Base-by-base conservation (phyloP, 768 basidiomycete species). In the Lepiota brunneoincarnata region DNA sequence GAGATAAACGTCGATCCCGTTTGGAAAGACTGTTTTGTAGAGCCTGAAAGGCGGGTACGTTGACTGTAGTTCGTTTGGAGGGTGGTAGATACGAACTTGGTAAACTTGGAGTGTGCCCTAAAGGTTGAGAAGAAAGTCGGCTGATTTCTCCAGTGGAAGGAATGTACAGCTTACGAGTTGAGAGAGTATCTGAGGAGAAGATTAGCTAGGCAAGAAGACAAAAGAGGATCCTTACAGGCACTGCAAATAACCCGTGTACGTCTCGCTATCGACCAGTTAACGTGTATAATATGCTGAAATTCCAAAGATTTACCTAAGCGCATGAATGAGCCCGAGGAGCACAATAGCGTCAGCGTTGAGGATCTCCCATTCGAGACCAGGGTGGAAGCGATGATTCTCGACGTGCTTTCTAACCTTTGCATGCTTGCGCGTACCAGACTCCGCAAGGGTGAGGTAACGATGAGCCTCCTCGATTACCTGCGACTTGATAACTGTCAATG, bases 281-380 rank as follows among this genome's bases (percentile, higher is more conserved):
- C 24, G 49, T 36, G 4, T 10, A 1, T 9, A 36, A 21, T 35
- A 10, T 51, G 24, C 39, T n/a, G 47, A 20, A 41, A 15, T 17
- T 12, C 5, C 10, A 43, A 12, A 51, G 6, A 67, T 78, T 18
- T 58, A 87, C 88, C 82, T 83, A 37, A 91, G 67, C 7, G 85
- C 88, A 60, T 85, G 79, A 0, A 84, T 87, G 49, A 92, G 68
- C 0, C 89, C 90, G 5, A 86, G 73, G 36, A 92, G 67, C 4
- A 92, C 79, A 6, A 86, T 76, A 0, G 84, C 80, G 61, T 92
- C 90, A 0, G 90, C 85, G 58, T 84, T 79, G 10, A 91, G 64
- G 36, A 92, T 76, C 61, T 92, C 90, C 79, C 83, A 92, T 60
- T 92, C 89, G 6, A 86, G 64, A 6, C 87, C 89, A 1, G 84